These are phyloP conservation scores for Nakazawaea anatomiae DNA, from an alignment of 805 yeast species.

Conservation along the genomic window DNA sequence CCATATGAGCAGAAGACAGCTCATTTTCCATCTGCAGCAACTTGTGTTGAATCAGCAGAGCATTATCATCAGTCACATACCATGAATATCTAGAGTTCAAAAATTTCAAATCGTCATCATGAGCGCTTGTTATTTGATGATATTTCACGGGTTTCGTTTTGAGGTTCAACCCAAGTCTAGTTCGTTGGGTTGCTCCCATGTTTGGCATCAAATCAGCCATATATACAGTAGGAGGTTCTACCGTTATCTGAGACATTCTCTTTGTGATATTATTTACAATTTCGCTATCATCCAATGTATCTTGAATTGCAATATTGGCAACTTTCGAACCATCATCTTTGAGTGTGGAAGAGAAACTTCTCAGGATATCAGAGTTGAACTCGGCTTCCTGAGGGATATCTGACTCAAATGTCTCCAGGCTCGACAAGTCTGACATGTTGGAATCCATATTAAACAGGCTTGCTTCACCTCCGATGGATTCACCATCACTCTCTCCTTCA, in stretches of 20 bases:
- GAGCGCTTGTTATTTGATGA: slow-evolving; percentile 15
- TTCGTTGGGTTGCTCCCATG: slow-evolving; percentile 3
- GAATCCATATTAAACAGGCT: neutral
- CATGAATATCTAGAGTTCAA: slow-evolving; percentile 20
- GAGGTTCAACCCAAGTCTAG: slow-evolving; percentile 1
- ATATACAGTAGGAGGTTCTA: neutral
- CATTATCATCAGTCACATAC: slow-evolving; percentile 21
- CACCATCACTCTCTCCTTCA: neutral
- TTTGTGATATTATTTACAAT: slow-evolving; percentile 3
- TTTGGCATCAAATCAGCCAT: neutral
- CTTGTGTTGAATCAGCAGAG: neutral
- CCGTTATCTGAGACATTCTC: slow-evolving; percentile 8
- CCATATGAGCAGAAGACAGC: neutral
- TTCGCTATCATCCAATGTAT: neutral
- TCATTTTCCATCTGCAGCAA: neutral
- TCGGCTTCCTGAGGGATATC: neutral
- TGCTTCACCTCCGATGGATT: neutral
- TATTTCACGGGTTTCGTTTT: slow-evolving; percentile 12
- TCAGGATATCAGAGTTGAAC: neutral
- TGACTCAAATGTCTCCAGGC: neutral
- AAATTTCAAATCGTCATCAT: slow-evolving; percentile 17
- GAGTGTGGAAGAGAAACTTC: neutral
- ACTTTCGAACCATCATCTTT: neutral
- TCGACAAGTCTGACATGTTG: neutral
- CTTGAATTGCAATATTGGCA: neutral